Conservation (phyloP, 2,329 filamentous ascomycete genomes). For the Paecilomyces niveus region DNA sequence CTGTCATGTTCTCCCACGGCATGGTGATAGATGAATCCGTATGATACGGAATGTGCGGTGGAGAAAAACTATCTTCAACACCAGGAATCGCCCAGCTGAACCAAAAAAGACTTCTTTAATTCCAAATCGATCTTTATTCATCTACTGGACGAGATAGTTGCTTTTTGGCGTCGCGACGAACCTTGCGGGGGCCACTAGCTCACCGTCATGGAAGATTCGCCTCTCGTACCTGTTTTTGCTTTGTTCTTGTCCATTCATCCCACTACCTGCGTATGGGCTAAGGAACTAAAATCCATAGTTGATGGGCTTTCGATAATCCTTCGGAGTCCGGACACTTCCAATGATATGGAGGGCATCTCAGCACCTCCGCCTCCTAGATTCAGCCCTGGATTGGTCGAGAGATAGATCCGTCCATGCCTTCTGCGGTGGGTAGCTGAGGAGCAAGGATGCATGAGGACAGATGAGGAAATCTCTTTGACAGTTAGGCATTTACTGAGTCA, state of each 20-base stretch:
- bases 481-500: not conserved
- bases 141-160: not conserved
- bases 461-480: not conserved
- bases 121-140: not conserved
- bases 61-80: not conserved
- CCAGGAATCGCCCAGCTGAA: not conserved
- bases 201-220: not conserved
- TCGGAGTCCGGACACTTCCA: not conserved
- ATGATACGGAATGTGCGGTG: not conserved
- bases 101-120: not conserved
- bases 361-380: not conserved
- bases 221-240: not conserved
- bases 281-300: not conserved
- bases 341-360: not conserved
- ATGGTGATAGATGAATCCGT: not conserved
- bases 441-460: not conserved
- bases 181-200: not conserved
- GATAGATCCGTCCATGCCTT: not conserved
- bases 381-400: not conserved
- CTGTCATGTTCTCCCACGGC: not conserved
- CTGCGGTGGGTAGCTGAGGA: not conserved
- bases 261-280: not conserved
- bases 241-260: not conserved
- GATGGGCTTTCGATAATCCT: not conserved
- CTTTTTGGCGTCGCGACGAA: not conserved